Conservation (phyloP, 2,329 filamentous ascomycete genomes). For the Trichophyton simii region DNA sequence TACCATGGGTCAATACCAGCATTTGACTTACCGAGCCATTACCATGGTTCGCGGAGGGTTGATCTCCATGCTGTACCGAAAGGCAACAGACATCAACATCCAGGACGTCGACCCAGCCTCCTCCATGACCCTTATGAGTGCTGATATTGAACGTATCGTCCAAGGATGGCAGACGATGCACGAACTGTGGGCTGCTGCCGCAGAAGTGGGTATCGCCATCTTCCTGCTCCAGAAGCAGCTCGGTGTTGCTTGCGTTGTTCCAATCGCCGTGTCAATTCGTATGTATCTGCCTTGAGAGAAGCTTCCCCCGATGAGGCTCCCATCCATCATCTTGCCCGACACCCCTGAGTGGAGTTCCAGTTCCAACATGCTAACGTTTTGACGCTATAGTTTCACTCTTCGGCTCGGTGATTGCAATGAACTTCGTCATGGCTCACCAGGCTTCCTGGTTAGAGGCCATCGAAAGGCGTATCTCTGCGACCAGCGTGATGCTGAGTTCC, state of each 20-base stretch:
- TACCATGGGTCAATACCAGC: slow-evolving; percentile 30
- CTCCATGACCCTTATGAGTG: slow-evolving; percentile 35
- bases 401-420: slow-evolving; percentile 25
- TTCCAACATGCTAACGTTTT: neutral
- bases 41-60: slow-evolving; percentile 34
- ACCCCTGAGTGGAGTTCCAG: neutral
- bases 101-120: slow-evolving; percentile 26
- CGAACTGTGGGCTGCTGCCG: slow-evolving; percentile 34
- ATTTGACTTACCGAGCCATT: slow-evolving; percentile 32
- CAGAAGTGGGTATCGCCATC: slow-evolving; percentile 36
- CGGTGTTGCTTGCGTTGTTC: slow-evolving; percentile 34
- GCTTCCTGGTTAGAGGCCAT: slow-evolving; percentile 40
- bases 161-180: slow-evolving; percentile 32
- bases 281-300: slow-evolving; percentile 11
- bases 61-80: slow-evolving; percentile 41
- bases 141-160: slow-evolving; percentile 35
- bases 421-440: slow-evolving; percentile 29
- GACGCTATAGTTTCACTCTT: slow-evolving; percentile 21
- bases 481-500: slow-evolving; percentile 35
- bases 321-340: too few species aligned
- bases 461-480: slow-evolving; percentile 38
- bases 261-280: slow-evolving; percentile 33
- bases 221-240: slow-evolving; percentile 32
- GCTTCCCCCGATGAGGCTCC: neutral
- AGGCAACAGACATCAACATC: slow-evolving; percentile 23